Evolutionary conservation across 148 eudicot genomes (phyloP), one percentile per base, ranked within the genome.

Genomic region (Cornus kousa): DNA sequence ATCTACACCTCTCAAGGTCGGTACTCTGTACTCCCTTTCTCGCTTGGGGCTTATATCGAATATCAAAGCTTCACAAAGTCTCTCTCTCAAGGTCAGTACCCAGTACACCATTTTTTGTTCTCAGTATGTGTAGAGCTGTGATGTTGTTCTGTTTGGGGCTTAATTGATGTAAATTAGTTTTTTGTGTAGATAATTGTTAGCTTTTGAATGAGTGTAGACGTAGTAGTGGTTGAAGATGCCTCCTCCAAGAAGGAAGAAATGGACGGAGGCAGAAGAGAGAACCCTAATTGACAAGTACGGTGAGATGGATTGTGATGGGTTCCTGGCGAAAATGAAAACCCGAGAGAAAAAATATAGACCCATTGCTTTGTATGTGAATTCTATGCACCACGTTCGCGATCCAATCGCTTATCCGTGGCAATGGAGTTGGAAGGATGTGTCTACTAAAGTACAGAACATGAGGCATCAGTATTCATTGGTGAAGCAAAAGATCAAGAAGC

Each of bases 351-450:
- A 95, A 78, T 93, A 86, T 70, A 95, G 80, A 79, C 98, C 98
- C 64, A 95, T 93, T 82, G 93, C 97, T 40, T 72, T 87, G n/a
- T 81, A 82, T 81, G 97, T 95, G 50, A 93, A 90, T 83, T 81
- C 91, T 3, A 59, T 91, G 79, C 97, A 95, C 84, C 89, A 95
- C 87, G 81, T 74, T 73, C 78, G 83, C 10, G 98, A 95, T 83
- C 93, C 98, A 7, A 69, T 84, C 43, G 46, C 84, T 20, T 95
- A 84, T 78, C 98, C 97, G 11, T 95, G 97, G 97, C 92, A 90
- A 77, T 95, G 98, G 98, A 89, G 87, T 74, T 93, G 98, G 98
- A 93, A 91, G 71, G 98, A 95, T 80, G 97, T 93, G 68, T 95
- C 97, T 8, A 95, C 95, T 22, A 95, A 95, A 76, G 97, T 95